Conservation (phyloP, 2,329 filamentous ascomycete genomes). For the Simplicillium aogashimaense region DNA sequence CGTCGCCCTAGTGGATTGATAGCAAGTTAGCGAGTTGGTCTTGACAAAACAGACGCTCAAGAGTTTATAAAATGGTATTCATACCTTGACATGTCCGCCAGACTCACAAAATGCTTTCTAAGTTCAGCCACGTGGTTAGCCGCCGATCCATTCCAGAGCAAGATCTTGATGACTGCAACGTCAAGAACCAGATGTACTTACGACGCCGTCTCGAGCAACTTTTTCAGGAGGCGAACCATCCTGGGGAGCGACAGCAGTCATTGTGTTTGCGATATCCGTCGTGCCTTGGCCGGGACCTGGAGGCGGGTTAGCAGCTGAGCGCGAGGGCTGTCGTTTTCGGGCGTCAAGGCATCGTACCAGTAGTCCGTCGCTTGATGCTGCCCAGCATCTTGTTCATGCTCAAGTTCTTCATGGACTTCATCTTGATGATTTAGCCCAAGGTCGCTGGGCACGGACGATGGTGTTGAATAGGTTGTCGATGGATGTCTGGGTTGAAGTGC, state of each 20-base stretch:
- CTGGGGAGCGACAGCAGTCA: not conserved
- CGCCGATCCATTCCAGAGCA: not conserved
- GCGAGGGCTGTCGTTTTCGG: not conserved
- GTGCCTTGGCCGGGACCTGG: not conserved
- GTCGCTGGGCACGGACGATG: not conserved
- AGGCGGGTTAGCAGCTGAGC: not conserved
- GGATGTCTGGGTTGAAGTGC: not conserved
- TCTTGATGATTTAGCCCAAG: conserved; percentile 13
- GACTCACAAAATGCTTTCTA: conserved; percentile 78
- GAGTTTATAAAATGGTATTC: conserved; percentile 6
- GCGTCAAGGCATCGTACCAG: conserved; percentile 10
- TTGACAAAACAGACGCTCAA: no score
- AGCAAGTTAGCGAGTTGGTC: not conserved
- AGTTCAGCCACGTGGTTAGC: conserved; percentile 1
- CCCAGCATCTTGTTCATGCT: conserved; percentile 47
- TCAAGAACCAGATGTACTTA: conserved; percentile 26
- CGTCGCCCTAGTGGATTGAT: conserved; percentile 55
- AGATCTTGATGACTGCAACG: no score
- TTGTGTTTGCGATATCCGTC: not conserved
- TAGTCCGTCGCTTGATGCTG: conserved; percentile 40
- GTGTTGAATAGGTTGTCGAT: no score
- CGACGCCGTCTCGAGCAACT: conserved; percentile 55
- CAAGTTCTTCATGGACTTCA: conserved; percentile 41
- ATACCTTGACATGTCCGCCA: conserved; percentile 46
- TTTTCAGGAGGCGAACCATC: conserved; percentile 43